Percentiles rank a stretch among this genome's conserved stretches.
Evolutionary conservation across 2,329 filamentous ascomycete genomes (phyloP).

Genomic region (Helotiales sp.): DNA sequence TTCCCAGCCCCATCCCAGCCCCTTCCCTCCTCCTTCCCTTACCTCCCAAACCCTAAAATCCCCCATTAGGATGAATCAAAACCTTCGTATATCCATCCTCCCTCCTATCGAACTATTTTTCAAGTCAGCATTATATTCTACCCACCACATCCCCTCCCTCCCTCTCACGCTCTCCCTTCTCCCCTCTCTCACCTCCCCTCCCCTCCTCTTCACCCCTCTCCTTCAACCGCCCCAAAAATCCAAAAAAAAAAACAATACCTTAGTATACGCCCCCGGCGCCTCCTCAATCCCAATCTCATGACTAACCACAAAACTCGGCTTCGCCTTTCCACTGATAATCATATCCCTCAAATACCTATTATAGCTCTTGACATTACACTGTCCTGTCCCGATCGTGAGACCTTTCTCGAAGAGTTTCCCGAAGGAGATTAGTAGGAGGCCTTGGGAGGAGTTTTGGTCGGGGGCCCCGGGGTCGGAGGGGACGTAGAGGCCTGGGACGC

Average conservation of each 20-base stretch:
- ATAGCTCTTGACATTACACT: conserved; percentile 69
- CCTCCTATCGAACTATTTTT: conserved; percentile 64
- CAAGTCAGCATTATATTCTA: too few relatives aligned
- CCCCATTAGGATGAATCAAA: conserved; percentile 64
- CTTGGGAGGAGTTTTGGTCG: conserved; percentile 59
- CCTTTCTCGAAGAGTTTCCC: conserved; percentile 71
- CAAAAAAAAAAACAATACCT: too few relatives aligned
- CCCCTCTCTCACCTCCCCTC: too few relatives aligned
- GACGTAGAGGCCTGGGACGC: conserved; percentile 36
- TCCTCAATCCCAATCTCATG: conserved; percentile 65
- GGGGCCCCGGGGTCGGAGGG: conserved; percentile 60
- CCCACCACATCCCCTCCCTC: too few relatives aligned
- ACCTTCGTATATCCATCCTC: conserved; percentile 70
- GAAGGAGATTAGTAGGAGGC: conserved; percentile 63
- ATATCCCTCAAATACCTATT: conserved; percentile 66
- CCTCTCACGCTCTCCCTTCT: too few relatives aligned
- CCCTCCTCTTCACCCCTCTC: too few relatives aligned
- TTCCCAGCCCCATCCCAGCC: too few relatives aligned
- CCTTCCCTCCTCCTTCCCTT: background rate
- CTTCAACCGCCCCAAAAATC: too few relatives aligned
- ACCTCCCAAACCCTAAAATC: conserved; percentile 2
- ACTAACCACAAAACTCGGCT: conserved; percentile 66
- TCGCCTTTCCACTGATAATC: conserved; percentile 63
- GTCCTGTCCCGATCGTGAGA: conserved; percentile 58
- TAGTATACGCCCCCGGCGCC: conserved; percentile 60